phyloP scores from a whole-genome alignment of 495 filamentous ascomycete species.

The Penicillium ucsense region DNA sequence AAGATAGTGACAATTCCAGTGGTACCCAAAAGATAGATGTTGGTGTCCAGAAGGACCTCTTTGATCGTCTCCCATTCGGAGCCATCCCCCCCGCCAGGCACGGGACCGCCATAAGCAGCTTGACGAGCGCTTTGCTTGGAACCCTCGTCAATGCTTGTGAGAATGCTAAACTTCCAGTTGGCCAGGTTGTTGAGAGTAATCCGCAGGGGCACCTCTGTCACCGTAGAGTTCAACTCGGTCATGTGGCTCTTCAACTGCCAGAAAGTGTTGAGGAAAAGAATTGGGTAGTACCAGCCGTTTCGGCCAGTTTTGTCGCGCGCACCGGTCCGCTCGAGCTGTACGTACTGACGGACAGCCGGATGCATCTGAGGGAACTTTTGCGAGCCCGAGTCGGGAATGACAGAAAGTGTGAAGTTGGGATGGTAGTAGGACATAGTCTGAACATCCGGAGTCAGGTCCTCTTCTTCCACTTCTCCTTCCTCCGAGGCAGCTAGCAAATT shows the following conservation, averaged over 20 bases:
- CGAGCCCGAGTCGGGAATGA: slow-evolving; percentile 72
- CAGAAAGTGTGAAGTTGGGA: slow-evolving; percentile 81
- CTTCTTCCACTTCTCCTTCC: slow-evolving; percentile 43
- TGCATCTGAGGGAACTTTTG: slow-evolving; percentile 56
- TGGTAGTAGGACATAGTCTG: slow-evolving; percentile 83
- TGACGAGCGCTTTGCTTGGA: slow-evolving; percentile 70
- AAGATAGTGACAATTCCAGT: slow-evolving; percentile 77
- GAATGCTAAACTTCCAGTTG: slow-evolving; percentile 86
- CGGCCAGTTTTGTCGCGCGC: slow-evolving; percentile 71
- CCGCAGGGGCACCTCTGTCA: slow-evolving; percentile 70
- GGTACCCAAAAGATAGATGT: slow-evolving; percentile 77
- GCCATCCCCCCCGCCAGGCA: slow-evolving; percentile 61
- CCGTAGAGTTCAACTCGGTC: slow-evolving; percentile 86
- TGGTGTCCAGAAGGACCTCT: slow-evolving; percentile 85
- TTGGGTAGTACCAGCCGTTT: slow-evolving; percentile 95
- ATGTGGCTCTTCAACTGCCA: slow-evolving; percentile 92
- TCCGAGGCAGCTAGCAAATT: slow-evolving; percentile 60
- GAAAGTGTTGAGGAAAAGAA: slow-evolving; percentile 88
- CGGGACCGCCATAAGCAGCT: slow-evolving; percentile 51
- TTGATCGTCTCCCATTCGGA: slow-evolving; percentile 94
- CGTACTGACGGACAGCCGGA: slow-evolving; percentile 63
- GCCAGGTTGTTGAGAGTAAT: slow-evolving; percentile 73
- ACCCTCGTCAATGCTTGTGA: slow-evolving; percentile 77
- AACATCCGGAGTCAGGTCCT: slow-evolving; percentile 44
- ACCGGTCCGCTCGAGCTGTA: slow-evolving; percentile 64